Percentiles rank a stretch among this genome's conserved stretches.
Evolutionary conservation across 2,329 filamentous ascomycete genomes (phyloP).

Genomic region (Ceratocystiopsis brevicomis): DNA sequence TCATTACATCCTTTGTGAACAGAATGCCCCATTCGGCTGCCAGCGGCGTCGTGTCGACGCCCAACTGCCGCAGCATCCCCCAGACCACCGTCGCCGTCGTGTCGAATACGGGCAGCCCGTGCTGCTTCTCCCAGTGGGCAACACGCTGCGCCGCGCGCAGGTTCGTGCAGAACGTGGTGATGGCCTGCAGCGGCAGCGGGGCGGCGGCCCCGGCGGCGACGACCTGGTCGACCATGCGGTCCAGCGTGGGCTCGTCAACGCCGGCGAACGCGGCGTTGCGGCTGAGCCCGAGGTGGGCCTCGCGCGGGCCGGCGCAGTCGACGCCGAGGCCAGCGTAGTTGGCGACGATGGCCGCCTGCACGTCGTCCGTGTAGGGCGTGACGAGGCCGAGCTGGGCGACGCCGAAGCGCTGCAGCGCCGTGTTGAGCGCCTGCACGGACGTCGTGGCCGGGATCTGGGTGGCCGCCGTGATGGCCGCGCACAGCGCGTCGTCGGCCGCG

Average conservation of each 20-base stretch:
- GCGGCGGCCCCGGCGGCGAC: constrained; percentile 11
- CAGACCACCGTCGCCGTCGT: constrained; percentile 23
- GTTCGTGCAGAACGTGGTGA: constrained; percentile 26
- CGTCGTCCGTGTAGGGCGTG: constrained; percentile 22
- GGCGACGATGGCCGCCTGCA: constrained; percentile 19
- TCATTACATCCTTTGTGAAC: no score
- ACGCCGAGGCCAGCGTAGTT: constrained; percentile 18
- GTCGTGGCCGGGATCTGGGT: constrained; percentile 20
- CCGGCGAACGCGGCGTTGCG: constrained; percentile 21
- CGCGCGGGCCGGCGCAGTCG: constrained; percentile 14
- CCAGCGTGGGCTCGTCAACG: constrained; percentile 13
- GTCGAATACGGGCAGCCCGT: constrained; percentile 20
- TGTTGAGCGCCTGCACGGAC: constrained; percentile 21
- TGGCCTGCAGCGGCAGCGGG: constrained; percentile 11
- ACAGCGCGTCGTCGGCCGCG: constrained; percentile 20
- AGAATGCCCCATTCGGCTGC: no score
- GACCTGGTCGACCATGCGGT: constrained; percentile 11
- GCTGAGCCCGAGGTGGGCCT: constrained; percentile 3
- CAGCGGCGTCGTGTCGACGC: not conserved
- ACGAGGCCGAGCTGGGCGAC: constrained; percentile 18
- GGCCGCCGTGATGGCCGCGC: constrained; percentile 16
- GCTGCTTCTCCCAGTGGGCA: constrained; percentile 18
- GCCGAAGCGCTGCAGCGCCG: not conserved
- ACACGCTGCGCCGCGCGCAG: constrained; percentile 20
- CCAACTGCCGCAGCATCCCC: constrained; percentile 16